Conservation (phyloP, 2,329 filamentous ascomycete species). For the Cryphonectria carpinicola region DNA sequence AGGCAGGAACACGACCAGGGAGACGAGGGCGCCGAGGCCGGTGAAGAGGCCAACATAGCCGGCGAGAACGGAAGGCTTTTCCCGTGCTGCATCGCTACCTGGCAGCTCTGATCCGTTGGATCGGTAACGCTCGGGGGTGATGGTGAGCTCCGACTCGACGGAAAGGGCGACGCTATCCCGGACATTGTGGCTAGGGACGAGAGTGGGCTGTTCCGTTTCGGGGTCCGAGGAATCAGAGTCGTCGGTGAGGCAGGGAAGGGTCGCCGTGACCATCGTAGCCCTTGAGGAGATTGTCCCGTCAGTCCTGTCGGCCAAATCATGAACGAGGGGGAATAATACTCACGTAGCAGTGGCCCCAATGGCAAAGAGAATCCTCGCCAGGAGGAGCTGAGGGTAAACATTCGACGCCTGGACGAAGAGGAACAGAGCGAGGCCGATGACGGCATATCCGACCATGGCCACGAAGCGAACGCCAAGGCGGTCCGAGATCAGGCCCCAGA, state of each 20-base stretch:
- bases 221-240: conserved; percentile 41
- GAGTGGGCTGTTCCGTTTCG: conserved; percentile 38
- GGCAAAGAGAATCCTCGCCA: conserved; percentile 86
- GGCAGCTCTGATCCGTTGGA: conserved; percentile 30
- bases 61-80: conserved; percentile 68
- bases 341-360: conserved; percentile 87
- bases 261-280: conserved; percentile 95
- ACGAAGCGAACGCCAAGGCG: conserved; percentile 74
- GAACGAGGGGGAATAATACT: conserved; percentile 34
- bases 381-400: conserved; percentile 85
- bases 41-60: conserved; percentile 92
- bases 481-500: conserved; percentile 80
- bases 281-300: conserved; percentile 38
- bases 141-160: conserved; percentile 74
- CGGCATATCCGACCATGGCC: conserved; percentile 75
- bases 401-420: conserved; percentile 84
- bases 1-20: conserved; percentile 80
- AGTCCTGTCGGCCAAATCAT: background rate
- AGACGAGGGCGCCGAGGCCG: conserved; percentile 86
- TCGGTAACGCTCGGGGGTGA: conserved; percentile 67
- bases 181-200: conserved; percentile 38
- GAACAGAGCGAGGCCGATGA: conserved; percentile 78
- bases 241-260: conserved; percentile 73
- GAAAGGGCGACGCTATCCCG: conserved; percentile 67
- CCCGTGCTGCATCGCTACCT: conserved; percentile 33